Conservation (phyloP, 169 alveolate genomes). For the Blepharisma undulans region DNA sequence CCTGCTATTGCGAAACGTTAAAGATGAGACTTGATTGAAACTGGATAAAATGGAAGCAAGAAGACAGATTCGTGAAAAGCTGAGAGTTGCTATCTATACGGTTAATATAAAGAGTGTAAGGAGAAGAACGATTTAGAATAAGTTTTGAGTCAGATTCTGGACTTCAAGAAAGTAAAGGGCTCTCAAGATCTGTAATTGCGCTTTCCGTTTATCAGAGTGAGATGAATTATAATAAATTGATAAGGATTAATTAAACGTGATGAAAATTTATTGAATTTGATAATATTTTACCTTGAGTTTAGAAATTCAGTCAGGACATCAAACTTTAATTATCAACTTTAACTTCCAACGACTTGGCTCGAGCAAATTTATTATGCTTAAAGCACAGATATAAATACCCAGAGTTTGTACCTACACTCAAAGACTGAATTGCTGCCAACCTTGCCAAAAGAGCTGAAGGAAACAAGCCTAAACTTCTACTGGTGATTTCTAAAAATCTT, state of each 20-base stretch:
- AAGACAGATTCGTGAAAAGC: not conserved
- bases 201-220: not conserved
- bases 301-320: too few relatives aligned
- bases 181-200: not conserved
- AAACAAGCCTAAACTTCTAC: constrained; percentile 68
- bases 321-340: not conserved
- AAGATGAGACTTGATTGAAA: not conserved
- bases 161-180: not conserved
- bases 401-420: not conserved
- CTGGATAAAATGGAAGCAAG: not conserved
- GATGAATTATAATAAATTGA: not conserved
- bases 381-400: constrained; percentile 6
- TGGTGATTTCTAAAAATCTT: constrained; percentile 91
- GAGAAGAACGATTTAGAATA: not conserved
- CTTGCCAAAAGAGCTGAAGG: not conserved
- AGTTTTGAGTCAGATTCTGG: not conserved
- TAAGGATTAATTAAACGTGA: too few relatives aligned
- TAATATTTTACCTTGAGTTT: too few relatives aligned
- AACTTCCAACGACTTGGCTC: not conserved
- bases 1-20: not conserved
- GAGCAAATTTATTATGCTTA: not conserved
- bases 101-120: not conserved
- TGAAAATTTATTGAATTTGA: too few relatives aligned
- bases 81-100: not conserved
- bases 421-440: constrained; percentile 22